Percentiles rank a stretch among this genome's conserved stretches.
Evolutionary conservation across 257 asterid genomes (phyloP).

Genomic region (Paulownia fortunei): DNA sequence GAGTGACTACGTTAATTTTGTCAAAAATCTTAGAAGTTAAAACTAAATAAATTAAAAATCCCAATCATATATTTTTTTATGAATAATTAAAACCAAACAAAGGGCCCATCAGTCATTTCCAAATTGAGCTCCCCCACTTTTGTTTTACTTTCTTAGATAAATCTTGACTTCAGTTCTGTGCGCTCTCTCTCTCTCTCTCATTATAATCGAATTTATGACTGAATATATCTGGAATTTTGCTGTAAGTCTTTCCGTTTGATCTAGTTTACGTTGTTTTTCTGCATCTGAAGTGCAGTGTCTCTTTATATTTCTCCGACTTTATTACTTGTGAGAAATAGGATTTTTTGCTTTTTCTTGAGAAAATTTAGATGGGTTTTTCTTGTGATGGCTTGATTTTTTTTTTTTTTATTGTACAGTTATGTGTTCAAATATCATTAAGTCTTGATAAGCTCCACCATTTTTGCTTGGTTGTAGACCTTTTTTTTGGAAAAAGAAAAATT

Average conservation of each 20-base stretch:
- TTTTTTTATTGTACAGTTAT: not conserved
- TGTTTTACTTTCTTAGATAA: slow-evolving; percentile 25
- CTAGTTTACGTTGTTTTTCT: slow-evolving; percentile 17
- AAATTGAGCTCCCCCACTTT: slow-evolving; percentile 42
- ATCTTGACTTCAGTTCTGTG: slow-evolving; percentile 47
- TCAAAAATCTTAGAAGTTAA: not conserved
- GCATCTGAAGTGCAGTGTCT: slow-evolving; percentile 30
- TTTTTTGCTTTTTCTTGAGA: slow-evolving; percentile 14
- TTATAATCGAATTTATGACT: slow-evolving; percentile 38
- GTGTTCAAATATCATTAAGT: slow-evolving; percentile 7
- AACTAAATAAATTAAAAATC: not conserved
- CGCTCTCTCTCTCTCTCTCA: slow-evolving; percentile 17
- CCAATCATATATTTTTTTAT: too few species aligned
- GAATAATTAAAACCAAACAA: slow-evolving; percentile 14
- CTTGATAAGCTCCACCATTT: slow-evolving; percentile 8
- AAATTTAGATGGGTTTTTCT: slow-evolving; percentile 15
- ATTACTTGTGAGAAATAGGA: not conserved
- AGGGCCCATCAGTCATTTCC: slow-evolving; percentile 35
- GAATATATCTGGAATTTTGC: slow-evolving; percentile 26
- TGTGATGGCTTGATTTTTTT: slow-evolving; percentile 6
- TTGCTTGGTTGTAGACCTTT: slow-evolving; percentile 16
- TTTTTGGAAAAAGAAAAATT: not conserved
- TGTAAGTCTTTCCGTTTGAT: slow-evolving; percentile 45
- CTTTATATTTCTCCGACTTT: not conserved
- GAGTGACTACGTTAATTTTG: not conserved